These are phyloP conservation scores for Verticillium klebahnii DNA, from an alignment of 2,329 filamentous ascomycete species.

Conservation along the genomic window DNA sequence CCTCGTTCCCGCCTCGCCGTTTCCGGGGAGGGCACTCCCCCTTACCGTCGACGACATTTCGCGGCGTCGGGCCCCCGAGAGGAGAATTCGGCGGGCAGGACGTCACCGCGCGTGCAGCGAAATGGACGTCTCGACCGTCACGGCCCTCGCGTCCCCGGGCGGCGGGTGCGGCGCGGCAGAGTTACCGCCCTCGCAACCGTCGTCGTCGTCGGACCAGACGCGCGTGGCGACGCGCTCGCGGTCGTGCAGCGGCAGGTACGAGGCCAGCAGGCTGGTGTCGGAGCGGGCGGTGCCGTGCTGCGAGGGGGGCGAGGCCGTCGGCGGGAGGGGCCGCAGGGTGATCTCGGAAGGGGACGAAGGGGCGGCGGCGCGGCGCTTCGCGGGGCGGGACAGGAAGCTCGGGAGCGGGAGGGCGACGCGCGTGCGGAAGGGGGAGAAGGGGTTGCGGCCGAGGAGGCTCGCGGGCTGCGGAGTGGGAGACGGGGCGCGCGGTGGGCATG, in stretches of 20 bases:
- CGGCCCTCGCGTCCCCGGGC: background rate
- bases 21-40: no score
- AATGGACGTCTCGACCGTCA: conserved; percentile 19
- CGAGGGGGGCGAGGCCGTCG: background rate
- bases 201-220: conserved; percentile 22
- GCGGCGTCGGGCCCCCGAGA: no score
- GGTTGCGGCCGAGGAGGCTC: conserved; percentile 19
- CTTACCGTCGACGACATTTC: no score
- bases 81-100: no score
- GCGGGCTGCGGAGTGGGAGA: conserved; percentile 3
- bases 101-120: conserved; percentile 3
- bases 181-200: background rate
- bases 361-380: conserved; percentile 15
- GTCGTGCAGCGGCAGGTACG: background rate
- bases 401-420: conserved; percentile 18
- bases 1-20: no score
- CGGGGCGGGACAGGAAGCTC: background rate
- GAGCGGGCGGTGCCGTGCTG: background rate
- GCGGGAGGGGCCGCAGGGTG: background rate
- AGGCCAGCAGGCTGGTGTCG: conserved; percentile 4
- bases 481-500: background rate
- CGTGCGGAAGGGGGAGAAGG: conserved; percentile 31
- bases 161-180: background rate
- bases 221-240: conserved; percentile 15
- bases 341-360: conserved; percentile 2